These are phyloP conservation scores for Pythium coloratum DNA, from an alignment of 352 stramenopile genomes.

Conservation along the genomic window DNA sequence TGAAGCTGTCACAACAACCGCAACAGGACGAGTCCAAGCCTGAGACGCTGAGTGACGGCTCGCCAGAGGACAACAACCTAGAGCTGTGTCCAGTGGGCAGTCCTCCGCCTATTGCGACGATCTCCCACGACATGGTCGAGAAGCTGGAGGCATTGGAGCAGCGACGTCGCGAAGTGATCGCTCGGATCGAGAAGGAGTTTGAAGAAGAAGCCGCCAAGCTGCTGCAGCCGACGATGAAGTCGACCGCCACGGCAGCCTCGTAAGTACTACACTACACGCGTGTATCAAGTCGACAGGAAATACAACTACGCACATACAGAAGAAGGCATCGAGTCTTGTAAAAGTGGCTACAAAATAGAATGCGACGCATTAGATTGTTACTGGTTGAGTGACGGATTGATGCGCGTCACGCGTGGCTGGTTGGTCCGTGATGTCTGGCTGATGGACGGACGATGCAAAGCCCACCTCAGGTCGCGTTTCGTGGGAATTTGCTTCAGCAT, in stretches of 20 bases:
- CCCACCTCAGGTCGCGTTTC: not conserved
- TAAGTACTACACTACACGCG: not conserved
- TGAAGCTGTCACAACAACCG: not conserved
- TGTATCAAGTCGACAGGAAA: no score
- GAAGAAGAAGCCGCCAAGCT: conserved; percentile 21
- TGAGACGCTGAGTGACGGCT: not conserved
- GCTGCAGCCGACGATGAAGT: conserved; percentile 16
- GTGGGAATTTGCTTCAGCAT: not conserved
- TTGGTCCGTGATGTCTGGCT: not conserved
- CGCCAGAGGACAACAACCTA: not conserved
- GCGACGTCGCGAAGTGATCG: conserved; percentile 19
- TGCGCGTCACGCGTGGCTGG: not conserved
- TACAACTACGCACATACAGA: not conserved
- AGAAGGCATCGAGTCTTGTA: not conserved
- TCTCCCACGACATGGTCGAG: conserved; percentile 16
- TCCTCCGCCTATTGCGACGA: not conserved
- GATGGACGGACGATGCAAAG: not conserved
- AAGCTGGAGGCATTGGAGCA: conserved; percentile 23
- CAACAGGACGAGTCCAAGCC: not conserved
- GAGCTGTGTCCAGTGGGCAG: conserved; percentile 12
- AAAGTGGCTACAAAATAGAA: not conserved
- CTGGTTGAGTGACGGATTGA: not conserved
- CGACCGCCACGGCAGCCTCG: not conserved
- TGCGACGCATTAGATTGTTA: not conserved
- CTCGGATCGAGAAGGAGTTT: conserved; percentile 23